These are phyloP conservation scores for Cytospora paraplurivora DNA, from an alignment of 2,329 filamentous ascomycete genomes.

Conservation along the genomic window DNA sequence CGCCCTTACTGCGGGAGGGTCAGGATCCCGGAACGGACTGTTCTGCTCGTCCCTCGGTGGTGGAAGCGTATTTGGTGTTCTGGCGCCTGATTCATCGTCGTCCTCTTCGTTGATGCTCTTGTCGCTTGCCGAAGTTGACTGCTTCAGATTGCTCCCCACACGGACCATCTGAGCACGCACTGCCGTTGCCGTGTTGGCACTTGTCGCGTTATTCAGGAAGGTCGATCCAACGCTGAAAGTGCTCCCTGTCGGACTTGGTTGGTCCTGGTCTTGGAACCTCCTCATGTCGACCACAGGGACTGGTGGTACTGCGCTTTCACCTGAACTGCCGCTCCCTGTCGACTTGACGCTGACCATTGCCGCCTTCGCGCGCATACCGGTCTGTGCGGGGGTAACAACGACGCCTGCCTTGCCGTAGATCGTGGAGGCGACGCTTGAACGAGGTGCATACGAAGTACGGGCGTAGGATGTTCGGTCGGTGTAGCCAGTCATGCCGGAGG, in stretches of 20 bases:
- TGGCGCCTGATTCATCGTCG: conserved; percentile 27
- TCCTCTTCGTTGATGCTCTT: conserved; percentile 33
- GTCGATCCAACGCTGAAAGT: conserved; percentile 70
- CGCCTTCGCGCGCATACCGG: conserved; percentile 83
- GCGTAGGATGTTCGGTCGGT: conserved; percentile 65
- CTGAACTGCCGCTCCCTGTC: conserved; percentile 55
- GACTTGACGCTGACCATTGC: conserved; percentile 92
- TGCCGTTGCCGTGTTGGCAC: conserved; percentile 56
- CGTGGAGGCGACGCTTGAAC: conserved; percentile 83
- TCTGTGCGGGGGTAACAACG: conserved; percentile 79
- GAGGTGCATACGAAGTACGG: conserved; percentile 59
- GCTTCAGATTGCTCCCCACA: conserved; percentile 55
- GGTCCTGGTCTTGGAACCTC: conserved; percentile 53
- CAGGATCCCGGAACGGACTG: conserved; percentile 63
- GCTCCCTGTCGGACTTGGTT: conserved; percentile 55
- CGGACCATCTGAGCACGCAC: conserved; percentile 61
- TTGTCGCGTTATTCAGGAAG: conserved; percentile 65
- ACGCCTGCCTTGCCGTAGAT: conserved; percentile 92
- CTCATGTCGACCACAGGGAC: conserved; percentile 71
- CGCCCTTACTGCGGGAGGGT: conserved; percentile 47
- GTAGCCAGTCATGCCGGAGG: conserved; percentile 72
- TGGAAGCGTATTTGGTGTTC: conserved; percentile 54
- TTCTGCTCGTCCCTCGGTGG: conserved; percentile 51
- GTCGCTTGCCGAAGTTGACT: conserved; percentile 38
- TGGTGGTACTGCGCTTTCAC: conserved; percentile 61